These are phyloP conservation scores for Annulohypoxylon stygium DNA, from an alignment of 495 filamentous ascomycete species.

Conservation along the genomic window DNA sequence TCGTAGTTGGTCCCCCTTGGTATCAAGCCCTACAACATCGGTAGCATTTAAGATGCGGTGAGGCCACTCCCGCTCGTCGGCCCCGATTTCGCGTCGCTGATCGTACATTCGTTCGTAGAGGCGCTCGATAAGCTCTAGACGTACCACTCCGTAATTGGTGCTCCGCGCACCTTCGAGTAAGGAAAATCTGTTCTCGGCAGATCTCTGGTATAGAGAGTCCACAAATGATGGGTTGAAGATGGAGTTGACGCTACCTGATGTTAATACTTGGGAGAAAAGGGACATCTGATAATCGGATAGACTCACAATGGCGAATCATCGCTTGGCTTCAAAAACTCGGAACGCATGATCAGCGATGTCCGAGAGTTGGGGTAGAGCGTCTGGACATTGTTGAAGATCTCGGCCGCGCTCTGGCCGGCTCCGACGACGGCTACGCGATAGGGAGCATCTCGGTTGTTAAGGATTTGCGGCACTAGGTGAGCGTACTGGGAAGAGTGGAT, in stretches of 20 bases:
- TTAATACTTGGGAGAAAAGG: conserved; percentile 25
- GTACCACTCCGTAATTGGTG: conserved; percentile 96
- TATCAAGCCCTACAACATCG: conserved; percentile 70
- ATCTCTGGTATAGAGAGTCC: conserved; percentile 76
- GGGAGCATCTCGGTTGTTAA: conserved; percentile 67
- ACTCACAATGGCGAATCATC: conserved; percentile 96
- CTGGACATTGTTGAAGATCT: conserved; percentile 93
- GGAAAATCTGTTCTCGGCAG: conserved; percentile 70
- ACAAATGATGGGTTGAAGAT: conserved; percentile 91
- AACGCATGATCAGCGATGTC: conserved; percentile 80
- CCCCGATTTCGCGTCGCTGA: conserved; percentile 76
- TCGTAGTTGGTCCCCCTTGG: conserved; percentile 55
- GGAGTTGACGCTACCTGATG: conserved; percentile 81
- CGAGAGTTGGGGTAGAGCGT: conserved; percentile 83
- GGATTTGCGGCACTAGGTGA: conserved; percentile 68
- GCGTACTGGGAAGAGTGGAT: conserved; percentile 94
- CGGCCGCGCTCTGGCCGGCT: conserved; percentile 91
- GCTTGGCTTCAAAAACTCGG: conserved; percentile 84
- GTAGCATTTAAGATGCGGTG: conserved; percentile 80
- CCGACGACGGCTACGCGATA: conserved; percentile 88
- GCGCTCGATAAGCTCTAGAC: conserved; percentile 85
- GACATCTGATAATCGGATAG: background rate
- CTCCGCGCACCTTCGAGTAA: conserved; percentile 74
- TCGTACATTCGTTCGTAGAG: conserved; percentile 88
- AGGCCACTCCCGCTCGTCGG: conserved; percentile 79